Conservation (phyloP, 768 basidiomycete species). For the Lactarius sanguifluus region DNA sequence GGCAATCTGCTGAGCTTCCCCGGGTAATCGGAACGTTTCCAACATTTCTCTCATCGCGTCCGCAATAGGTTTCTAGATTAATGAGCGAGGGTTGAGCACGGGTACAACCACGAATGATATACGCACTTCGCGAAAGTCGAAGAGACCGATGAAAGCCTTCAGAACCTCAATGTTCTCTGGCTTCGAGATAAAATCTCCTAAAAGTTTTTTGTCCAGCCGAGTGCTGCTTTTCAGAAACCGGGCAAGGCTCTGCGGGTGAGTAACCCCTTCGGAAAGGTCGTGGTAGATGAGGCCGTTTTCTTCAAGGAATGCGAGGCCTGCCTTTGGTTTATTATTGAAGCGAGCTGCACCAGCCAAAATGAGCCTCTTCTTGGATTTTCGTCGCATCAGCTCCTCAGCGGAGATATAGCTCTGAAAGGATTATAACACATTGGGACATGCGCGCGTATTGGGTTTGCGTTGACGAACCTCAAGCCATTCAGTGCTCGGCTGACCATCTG, state of each 20-base stretch:
- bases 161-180: constrained; percentile 84
- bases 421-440: neutral
- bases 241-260: constrained; percentile 71
- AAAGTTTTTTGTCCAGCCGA: constrained; percentile 84
- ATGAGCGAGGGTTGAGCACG: neutral
- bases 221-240: constrained; percentile 82
- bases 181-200: constrained; percentile 91
- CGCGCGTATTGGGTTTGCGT: neutral
- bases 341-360: constrained; percentile 78
- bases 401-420: constrained; percentile 50
- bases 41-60: constrained; percentile 95
- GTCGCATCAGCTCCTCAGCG: constrained; percentile 57
- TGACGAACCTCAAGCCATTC: constrained; percentile 65
- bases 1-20: constrained; percentile 90
- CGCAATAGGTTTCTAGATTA: constrained; percentile 80
- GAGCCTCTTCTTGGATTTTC: constrained; percentile 84
- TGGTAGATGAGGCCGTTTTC: constrained; percentile 87
- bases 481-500: constrained; percentile 37
- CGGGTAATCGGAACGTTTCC: constrained; percentile 91
- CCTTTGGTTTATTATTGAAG: constrained; percentile 93
- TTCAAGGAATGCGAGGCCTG: constrained; percentile 86
- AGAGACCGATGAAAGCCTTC: constrained; percentile 82
- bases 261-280: constrained; percentile 54
- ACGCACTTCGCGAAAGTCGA: constrained; percentile 86
- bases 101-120: neutral